These are phyloP conservation scores for Crataegus laevigata DNA, from an alignment of 306 rosid genomes.

Conservation along the genomic window DNA sequence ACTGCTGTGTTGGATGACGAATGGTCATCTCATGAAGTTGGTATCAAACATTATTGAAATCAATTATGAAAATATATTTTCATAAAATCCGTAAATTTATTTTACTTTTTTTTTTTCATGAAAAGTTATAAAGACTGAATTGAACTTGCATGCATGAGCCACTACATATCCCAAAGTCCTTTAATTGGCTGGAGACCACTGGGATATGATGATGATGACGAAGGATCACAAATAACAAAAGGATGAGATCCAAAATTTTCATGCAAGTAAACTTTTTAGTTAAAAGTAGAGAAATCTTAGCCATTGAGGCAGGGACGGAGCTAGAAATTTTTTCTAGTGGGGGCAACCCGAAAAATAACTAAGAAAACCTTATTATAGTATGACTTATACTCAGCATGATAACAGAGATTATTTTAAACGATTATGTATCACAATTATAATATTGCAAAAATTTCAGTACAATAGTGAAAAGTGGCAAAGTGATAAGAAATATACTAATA, in stretches of 20 bases:
- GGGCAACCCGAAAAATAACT: too few species aligned
- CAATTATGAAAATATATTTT: background rate
- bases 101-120: background rate
- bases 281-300: conserved; percentile 25
- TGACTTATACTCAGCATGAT: too few species aligned
- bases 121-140: background rate
- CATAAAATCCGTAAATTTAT: background rate
- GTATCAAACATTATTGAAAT: background rate
- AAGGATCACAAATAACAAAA: background rate
- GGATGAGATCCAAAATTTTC: background rate
- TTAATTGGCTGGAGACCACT: background rate
- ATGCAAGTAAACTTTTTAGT: conserved; percentile 12
- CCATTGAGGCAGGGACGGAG: too few species aligned
- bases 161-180: background rate
- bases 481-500: too few species aligned
- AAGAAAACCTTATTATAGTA: too few species aligned
- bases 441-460: too few species aligned
- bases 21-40: background rate
- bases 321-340: too few species aligned
- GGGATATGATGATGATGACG: background rate
- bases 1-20: background rate
- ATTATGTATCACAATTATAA: too few species aligned
- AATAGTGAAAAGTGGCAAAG: too few species aligned
- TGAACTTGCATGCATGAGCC: background rate
- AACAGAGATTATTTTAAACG: too few species aligned